Evolutionary conservation across 306 rosid species (phyloP).

Genomic region (Pterocarpus santalinus): DNA sequence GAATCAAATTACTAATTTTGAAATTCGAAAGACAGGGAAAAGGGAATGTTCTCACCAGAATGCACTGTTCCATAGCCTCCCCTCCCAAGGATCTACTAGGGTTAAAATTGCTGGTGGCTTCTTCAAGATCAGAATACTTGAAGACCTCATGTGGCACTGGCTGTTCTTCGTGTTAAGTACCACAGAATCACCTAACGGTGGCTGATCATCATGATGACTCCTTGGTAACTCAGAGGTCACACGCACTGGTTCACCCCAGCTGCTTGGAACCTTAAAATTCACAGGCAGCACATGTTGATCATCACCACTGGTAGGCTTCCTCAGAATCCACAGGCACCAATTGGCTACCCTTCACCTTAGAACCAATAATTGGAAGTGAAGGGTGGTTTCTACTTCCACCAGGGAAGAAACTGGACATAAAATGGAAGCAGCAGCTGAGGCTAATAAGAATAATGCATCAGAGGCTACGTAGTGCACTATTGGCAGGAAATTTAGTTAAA

Average conservation of each 20-base stretch:
- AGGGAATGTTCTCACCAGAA: slow-evolving; percentile 49
- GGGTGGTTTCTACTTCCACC: slow-evolving; percentile 3
- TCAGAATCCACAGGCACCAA: slow-evolving; percentile 13
- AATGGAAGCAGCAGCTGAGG: too few relatives aligned
- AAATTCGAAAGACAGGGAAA: slow-evolving; percentile 14
- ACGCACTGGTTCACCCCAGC: neutral
- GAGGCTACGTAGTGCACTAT: too few relatives aligned
- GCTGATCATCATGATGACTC: neutral
- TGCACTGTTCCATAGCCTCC: slow-evolving; percentile 57
- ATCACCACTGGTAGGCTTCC: neutral
- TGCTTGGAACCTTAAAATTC: slow-evolving; percentile 26
- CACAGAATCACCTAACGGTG: slow-evolving; percentile 33
- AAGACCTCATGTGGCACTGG: slow-evolving; percentile 1
- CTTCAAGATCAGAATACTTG: slow-evolving; percentile 48
- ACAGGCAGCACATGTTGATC: neutral
- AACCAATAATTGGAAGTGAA: slow-evolving; percentile 11
- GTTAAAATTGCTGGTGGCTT: slow-evolving; percentile 50
- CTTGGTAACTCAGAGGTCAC: slow-evolving; percentile 37
- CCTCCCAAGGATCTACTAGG: slow-evolving; percentile 41
- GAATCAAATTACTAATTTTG: slow-evolving; percentile 14
- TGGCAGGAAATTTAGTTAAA: too few relatives aligned
- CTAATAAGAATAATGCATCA: too few relatives aligned
- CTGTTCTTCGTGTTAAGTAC: too few relatives aligned
- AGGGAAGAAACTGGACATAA: slow-evolving; percentile 8
- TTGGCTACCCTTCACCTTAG: slow-evolving; percentile 16